Percentiles rank a stretch among this genome's conserved stretches.
phyloP scores from a whole-genome alignment of 257 asterid genomes.

The Nicotiana sylvestris region DNA sequence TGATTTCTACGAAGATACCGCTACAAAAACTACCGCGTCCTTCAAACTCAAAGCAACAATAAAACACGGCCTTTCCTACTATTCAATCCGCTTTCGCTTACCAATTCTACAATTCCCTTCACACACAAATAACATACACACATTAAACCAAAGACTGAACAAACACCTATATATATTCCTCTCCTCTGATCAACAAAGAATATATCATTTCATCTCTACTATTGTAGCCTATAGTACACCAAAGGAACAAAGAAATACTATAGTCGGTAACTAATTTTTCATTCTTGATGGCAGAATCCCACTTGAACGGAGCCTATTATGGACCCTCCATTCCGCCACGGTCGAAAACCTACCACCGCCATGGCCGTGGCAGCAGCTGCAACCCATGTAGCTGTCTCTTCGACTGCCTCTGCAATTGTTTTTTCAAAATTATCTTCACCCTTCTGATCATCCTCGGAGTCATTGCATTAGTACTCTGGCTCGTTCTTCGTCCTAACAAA shows the following conservation, averaged over 20 bases:
- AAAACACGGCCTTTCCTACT: neutral
- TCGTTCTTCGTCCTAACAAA: conserved; percentile 68
- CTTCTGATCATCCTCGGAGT: conserved; percentile 40
- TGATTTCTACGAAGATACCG: neutral
- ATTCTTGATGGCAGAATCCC: neutral
- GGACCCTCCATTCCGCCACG: conserved; percentile 73
- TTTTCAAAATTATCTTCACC: conserved; percentile 58
- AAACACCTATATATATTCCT: neutral
- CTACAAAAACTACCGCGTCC: neutral
- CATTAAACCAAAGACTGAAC: neutral
- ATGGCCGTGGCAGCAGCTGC: conserved; percentile 51
- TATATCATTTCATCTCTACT: neutral
- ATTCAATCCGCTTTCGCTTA: conserved; percentile 5
- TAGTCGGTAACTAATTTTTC: no score
- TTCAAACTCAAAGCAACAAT: neutral
- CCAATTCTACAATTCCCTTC: neutral
- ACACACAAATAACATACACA: neutral
- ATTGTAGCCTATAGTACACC: no score
- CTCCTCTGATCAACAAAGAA: no score
- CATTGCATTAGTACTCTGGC: conserved; percentile 41
- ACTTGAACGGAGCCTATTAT: conserved; percentile 74
- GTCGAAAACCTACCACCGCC: conserved; percentile 40
- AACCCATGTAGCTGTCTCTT: conserved; percentile 71
- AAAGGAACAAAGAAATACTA: neutral
- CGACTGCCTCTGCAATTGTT: conserved; percentile 59